phyloP scores from a whole-genome alignment of 2,329 filamentous ascomycete genomes.

The Stachybotrys chartarum region DNA sequence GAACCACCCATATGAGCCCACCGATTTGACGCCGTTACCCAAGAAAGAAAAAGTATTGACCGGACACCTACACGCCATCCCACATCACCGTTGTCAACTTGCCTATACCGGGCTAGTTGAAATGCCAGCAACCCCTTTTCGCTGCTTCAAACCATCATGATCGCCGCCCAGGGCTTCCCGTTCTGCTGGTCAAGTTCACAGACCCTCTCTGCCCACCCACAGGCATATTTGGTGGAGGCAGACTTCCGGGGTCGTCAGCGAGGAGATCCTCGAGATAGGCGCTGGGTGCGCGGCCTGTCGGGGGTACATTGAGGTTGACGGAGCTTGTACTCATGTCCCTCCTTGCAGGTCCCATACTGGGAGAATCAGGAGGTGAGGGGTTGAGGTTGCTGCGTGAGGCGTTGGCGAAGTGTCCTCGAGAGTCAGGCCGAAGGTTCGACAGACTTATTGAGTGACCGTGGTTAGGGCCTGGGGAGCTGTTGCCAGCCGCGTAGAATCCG shows the following conservation, averaged over 20 bases:
- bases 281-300: conserved; percentile 71
- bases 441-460: conserved; percentile 51
- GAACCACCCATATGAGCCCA: background rate
- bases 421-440: conserved; percentile 54
- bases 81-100: background rate
- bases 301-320: conserved; percentile 53
- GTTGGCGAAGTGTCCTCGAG: conserved; percentile 38
- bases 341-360: conserved; percentile 37
- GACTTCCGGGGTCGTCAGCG: conserved; percentile 57
- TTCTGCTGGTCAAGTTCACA: conserved; percentile 3
- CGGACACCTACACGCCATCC: background rate
- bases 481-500: conserved; percentile 78
- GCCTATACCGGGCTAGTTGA: too few species aligned
- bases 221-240: conserved; percentile 37
- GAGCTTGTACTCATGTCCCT: conserved; percentile 56
- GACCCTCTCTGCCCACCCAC: conserved; percentile 6
- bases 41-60: background rate
- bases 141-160: background rate
- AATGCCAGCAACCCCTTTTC: too few species aligned
- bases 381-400: conserved; percentile 34
- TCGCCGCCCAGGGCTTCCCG: conserved; percentile 7
- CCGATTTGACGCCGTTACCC: background rate
- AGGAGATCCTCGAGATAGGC: conserved; percentile 87
- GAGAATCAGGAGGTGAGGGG: conserved; percentile 59
- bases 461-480: conserved; percentile 38